phyloP scores from a whole-genome alignment of 2,329 filamentous ascomycete species.

The Colletotrichum camelliae region DNA sequence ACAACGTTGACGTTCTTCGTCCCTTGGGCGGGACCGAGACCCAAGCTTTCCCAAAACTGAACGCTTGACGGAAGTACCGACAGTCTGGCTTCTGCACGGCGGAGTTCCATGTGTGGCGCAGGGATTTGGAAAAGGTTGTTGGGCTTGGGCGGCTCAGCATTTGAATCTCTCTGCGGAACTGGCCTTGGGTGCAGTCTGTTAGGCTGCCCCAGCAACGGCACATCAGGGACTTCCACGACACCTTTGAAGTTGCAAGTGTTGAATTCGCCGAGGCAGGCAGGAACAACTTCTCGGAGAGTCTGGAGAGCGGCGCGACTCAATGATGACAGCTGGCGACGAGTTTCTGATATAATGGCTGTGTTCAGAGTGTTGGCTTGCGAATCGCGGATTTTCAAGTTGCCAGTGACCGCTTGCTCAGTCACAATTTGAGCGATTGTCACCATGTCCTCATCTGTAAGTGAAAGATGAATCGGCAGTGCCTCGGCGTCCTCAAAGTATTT shows the following conservation, averaged over 20 bases:
- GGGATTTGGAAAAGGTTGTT: constrained; percentile 67
- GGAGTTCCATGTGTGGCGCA: constrained; percentile 74
- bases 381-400: constrained; percentile 30
- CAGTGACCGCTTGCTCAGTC: constrained; percentile 71
- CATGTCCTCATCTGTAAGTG: constrained; percentile 61
- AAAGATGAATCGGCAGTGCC: constrained; percentile 51
- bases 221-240: constrained; percentile 25
- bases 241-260: constrained; percentile 17
- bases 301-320: constrained; percentile 54
- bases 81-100: constrained; percentile 70
- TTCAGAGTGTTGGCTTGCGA: constrained; percentile 12
- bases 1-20: constrained; percentile 74
- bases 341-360: constrained; percentile 32
- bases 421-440: constrained; percentile 73
- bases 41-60: constrained; percentile 82
- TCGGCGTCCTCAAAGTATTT: constrained; percentile 66
- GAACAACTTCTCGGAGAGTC: constrained; percentile 50
- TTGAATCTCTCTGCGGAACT: constrained; percentile 44
- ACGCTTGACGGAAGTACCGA: constrained; percentile 78
- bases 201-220: constrained; percentile 54
- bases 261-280: constrained; percentile 46
- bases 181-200: constrained; percentile 57
- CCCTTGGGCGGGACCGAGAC: constrained; percentile 73
- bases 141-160: constrained; percentile 51
- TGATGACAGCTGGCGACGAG: constrained; percentile 46